Conservation (phyloP, 2,329 filamentous ascomycete genomes). For the Boeremia exigua region DNA sequence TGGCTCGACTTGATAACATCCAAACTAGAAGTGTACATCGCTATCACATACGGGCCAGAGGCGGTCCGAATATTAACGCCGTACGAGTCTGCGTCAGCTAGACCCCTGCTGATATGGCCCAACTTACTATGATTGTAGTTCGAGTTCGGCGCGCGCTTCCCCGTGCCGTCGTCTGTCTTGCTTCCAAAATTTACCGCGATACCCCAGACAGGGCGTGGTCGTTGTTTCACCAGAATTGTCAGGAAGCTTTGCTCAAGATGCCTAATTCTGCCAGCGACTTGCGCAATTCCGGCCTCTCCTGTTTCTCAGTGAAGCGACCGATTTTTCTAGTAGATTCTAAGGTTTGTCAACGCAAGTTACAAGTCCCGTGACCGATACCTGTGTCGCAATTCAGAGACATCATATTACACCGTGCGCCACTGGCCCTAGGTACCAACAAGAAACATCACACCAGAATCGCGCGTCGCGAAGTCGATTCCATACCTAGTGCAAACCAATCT, state of each 20-base stretch:
- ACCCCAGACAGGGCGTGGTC: conserved; percentile 1
- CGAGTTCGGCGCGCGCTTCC: conserved; percentile 1
- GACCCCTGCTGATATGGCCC: neutral
- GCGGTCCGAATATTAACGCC: conserved; percentile 16
- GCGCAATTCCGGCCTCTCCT: neutral
- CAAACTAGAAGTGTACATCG: neutral
- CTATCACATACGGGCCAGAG: neutral
- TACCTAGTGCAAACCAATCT: no score
- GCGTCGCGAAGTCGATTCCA: no score
- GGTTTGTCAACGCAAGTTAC: neutral
- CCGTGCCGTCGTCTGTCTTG: neutral
- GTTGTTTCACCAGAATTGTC: neutral
- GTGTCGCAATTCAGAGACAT: no score
- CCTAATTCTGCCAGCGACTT: neutral
- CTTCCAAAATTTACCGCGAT: neutral
- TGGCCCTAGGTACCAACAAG: no score
- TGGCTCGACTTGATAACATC: neutral
- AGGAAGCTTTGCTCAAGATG: neutral
- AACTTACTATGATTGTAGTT: neutral
- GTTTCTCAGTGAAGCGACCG: neutral
- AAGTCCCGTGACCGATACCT: no score
- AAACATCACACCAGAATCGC: no score
- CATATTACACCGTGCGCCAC: no score
- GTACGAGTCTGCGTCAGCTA: neutral
- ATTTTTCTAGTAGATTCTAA: neutral